Base-by-base conservation (phyloP, 495 filamentous ascomycete species). In the Xylaria grammica region DNA sequence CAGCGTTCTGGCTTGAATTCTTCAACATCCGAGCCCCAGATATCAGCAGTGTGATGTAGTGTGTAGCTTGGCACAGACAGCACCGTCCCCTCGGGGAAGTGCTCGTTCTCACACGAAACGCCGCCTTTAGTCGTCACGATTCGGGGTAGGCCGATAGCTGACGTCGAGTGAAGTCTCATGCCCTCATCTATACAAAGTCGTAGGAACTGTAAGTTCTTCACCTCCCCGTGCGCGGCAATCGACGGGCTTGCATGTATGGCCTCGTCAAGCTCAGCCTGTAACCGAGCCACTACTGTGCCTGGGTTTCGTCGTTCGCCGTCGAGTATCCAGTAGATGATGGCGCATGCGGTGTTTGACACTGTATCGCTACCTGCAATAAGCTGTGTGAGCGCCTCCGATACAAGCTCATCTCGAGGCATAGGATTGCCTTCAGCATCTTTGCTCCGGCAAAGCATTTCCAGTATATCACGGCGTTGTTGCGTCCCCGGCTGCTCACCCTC, bases 341-440 rank as follows among this genome's bases (percentile, higher is more conserved):
- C 91, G 74, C 92, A 96, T 44, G 86, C 85, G 3, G 91, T 93
- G 78, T 94, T 94, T 62, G 86, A 89, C 3, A 91, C 94, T 0
- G 92, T 94, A 72, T 95, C 92, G 58, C 86, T 90, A 30, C 92
- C 92, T 3, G 92, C 92, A 68, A 95, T 94, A 45, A 96, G 81
- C 75, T 94, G 92, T 3, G 91, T 94, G 36, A 94, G 77, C 0
- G 92, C 91, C 75, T 96, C 92, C 24, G 90, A 91, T 9, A 91
- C 93, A 53, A 94, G 81, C 74, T 96, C 92, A 63, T 87, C 81
- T 19, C 88, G 83, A 1, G 88, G 85, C 1, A 96, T 84, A 17
- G 80, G 84, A 38, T 88, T 76, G 30, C 91, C 92, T n/a, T 84
- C 88, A 46, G 86, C 85, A 71, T 96, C 92, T 63, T 89, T 88